Evolutionary conservation across 1,284 basidiomycete species (phyloP).

Genomic region (Papiliotrema fonsecae): DNA sequence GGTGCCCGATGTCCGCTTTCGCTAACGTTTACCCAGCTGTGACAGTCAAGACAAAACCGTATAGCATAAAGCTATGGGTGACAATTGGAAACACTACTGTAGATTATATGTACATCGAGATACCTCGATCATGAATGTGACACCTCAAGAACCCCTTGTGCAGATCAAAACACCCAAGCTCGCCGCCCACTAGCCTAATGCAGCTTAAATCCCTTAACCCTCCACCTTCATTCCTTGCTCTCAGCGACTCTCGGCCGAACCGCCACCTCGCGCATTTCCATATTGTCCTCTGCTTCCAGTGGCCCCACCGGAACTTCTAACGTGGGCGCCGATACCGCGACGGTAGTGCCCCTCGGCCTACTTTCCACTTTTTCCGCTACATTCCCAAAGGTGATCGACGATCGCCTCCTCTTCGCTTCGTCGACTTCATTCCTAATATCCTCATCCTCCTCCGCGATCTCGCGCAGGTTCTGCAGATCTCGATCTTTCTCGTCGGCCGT

Average conservation of each 20-base stretch:
- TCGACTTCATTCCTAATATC: neutral
- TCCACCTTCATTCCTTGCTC: neutral
- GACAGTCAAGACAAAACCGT: too few species aligned
- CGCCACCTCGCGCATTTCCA: constrained; percentile 66
- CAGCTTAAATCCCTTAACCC: neutral
- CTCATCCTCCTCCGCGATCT: neutral
- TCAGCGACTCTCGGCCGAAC: constrained; percentile 1
- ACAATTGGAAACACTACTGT: too few species aligned
- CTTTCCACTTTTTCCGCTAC: neutral
- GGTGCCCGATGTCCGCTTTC: too few species aligned
- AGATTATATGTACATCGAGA: too few species aligned
- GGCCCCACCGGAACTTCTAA: neutral
- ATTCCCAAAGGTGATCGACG: neutral
- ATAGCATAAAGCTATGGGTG: too few species aligned
- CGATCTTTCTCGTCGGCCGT: neutral
- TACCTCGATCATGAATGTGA: too few species aligned
- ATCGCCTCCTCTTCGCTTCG: neutral
- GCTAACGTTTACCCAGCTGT: too few species aligned
- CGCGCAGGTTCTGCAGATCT: neutral
- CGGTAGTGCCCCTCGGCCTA: neutral
- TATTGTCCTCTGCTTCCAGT: constrained; percentile 62
- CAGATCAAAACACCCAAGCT: neutral
- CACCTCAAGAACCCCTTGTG: too few species aligned
- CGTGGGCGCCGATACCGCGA: neutral
- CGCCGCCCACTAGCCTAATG: too few species aligned